Percentiles rank a stretch among this genome's conserved stretches.
Conservation (phyloP, 495 filamentous ascomycete genomes). For the Rostrohypoxylon terebratum region DNA sequence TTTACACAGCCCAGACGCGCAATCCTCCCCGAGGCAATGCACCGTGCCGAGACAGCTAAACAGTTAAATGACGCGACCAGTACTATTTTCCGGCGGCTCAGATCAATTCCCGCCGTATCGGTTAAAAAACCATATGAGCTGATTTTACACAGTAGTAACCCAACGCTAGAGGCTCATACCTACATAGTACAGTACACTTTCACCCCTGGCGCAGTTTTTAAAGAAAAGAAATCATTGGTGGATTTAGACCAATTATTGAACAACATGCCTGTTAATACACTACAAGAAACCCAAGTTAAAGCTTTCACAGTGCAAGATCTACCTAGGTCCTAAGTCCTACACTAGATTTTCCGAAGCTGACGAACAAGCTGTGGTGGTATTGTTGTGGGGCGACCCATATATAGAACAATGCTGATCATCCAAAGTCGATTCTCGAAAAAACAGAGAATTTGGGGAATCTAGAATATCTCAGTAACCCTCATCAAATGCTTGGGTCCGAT, state of each 20-base stretch:
- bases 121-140: constrained; percentile 37
- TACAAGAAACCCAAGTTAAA: too few species aligned
- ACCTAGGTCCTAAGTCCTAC: too few species aligned
- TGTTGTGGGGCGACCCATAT: background rate
- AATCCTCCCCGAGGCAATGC: constrained; percentile 39
- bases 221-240: background rate
- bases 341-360: background rate
- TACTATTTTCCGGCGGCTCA: constrained; percentile 38
- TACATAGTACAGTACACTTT: background rate
- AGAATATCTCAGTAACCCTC: background rate
- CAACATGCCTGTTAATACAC: too few species aligned
- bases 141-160: constrained; percentile 24
- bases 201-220: background rate
- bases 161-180: background rate
- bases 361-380: background rate
- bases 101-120: constrained; percentile 32
- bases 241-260: background rate
- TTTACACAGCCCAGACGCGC: constrained; percentile 41
- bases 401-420: constrained; percentile 5
- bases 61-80: constrained; percentile 40
- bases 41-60: constrained; percentile 41
- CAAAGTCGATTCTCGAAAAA: background rate
- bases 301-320: constrained; percentile 1
- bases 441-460: background rate
- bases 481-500: background rate